A percentile compares a stretch with the other conserved stretches of the same genome.
Evolutionary conservation across 2,329 filamentous ascomycete species (phyloP).

Genomic region (Aplosporella prunicola): DNA sequence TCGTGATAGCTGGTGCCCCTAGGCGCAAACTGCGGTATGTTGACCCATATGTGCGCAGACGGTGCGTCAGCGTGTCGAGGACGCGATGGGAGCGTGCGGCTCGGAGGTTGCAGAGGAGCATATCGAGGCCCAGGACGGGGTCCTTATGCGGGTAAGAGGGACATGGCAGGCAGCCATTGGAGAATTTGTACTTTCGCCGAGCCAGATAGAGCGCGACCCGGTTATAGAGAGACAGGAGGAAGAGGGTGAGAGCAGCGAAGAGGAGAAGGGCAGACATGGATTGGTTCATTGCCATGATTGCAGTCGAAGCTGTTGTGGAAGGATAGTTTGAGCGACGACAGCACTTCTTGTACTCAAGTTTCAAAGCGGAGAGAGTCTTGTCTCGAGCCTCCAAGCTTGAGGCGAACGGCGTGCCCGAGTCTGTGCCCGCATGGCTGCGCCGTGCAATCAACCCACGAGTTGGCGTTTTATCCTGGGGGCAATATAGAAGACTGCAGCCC

Average conservation of each 20-base stretch:
- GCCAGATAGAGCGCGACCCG: slow-evolving; percentile 25
- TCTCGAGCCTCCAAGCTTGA: no score
- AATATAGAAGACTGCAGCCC: no score
- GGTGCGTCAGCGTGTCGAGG: slow-evolving; percentile 17
- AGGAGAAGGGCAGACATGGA: slow-evolving; percentile 2
- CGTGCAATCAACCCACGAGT: no score
- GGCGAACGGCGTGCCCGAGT: no score
- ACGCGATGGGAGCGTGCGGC: slow-evolving; percentile 25
- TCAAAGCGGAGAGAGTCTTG: no score
- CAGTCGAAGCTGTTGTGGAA: not conserved
- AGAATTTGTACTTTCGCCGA: slow-evolving; percentile 29
- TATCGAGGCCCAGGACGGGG: slow-evolving; percentile 44
- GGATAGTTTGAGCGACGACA: no score
- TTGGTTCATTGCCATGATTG: not conserved
- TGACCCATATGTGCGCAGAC: not conserved
- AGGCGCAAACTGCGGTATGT: slow-evolving; percentile 35
- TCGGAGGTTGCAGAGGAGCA: slow-evolving; percentile 32
- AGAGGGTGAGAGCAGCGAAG: slow-evolving; percentile 20
- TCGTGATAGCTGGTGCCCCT: slow-evolving; percentile 49
- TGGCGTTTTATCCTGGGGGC: no score
- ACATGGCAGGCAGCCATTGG: slow-evolving; percentile 40
- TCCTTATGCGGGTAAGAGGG: slow-evolving; percentile 32
- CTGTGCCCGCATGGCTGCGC: no score
- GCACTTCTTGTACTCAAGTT: no score
- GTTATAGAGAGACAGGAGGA: slow-evolving; percentile 26